Conservation (phyloP, 768 basidiomycete genomes). For the Tylopilus felleus region DNA sequence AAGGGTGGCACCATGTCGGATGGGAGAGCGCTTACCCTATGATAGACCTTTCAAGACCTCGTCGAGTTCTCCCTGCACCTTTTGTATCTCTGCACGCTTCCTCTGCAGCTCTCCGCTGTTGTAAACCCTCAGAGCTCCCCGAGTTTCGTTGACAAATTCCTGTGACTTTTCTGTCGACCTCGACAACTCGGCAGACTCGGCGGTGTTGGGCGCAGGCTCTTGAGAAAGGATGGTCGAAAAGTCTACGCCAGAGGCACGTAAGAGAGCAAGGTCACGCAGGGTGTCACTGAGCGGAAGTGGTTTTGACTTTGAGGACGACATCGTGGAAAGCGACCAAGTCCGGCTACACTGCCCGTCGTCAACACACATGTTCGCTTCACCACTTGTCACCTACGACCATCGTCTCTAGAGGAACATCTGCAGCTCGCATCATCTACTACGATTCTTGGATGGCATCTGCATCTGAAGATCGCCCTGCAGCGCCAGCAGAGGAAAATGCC, state of each 20-base stretch:
- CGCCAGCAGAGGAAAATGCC: neutral
- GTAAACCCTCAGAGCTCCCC: constrained; percentile 48
- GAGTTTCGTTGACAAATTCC: constrained; percentile 55
- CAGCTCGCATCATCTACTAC: neutral
- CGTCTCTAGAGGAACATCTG: neutral
- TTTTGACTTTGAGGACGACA: constrained; percentile 32
- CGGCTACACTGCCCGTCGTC: neutral
- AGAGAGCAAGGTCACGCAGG: constrained; percentile 68
- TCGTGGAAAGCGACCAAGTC: neutral
- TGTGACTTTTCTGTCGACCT: constrained; percentile 43
- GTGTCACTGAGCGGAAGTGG: constrained; percentile 56
- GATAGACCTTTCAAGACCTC: constrained; percentile 41
- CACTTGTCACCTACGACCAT: neutral
- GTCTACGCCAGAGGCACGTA: constrained; percentile 56
- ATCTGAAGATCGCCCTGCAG: constrained; percentile 5
- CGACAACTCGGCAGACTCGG: constrained; percentile 9
- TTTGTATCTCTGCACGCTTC: constrained; percentile 54
- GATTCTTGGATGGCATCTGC: constrained; percentile 10
- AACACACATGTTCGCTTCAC: neutral
- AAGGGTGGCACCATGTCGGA: neutral
- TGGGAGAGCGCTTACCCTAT: constrained; percentile 15
- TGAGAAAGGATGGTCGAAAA: constrained; percentile 31
- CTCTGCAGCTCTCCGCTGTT: constrained; percentile 46
- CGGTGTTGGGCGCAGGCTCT: neutral
- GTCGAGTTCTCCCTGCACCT: constrained; percentile 51